Conservation (phyloP, 805 yeast species). For the Kluyveromyces siamensis region DNA sequence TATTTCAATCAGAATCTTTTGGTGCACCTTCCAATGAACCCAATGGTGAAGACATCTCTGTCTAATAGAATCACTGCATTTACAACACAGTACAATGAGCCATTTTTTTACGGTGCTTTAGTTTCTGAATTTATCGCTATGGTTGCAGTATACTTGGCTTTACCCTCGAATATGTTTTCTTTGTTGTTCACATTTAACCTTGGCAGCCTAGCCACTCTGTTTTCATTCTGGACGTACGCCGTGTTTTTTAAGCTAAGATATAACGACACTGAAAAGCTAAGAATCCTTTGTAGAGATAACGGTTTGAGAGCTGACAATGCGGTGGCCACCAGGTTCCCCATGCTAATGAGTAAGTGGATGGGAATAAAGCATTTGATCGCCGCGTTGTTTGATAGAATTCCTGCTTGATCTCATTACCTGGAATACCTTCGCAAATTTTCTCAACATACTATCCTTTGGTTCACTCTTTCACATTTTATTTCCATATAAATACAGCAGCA, state of each 20-base stretch:
- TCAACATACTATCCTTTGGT: not conserved
- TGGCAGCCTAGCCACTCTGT: conserved; percentile 26
- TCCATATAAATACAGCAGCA: not conserved
- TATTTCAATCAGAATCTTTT: conserved; percentile 48
- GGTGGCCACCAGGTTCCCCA: conserved; percentile 32
- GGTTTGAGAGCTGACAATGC: conserved; percentile 34
- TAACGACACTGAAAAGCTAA: conserved; percentile 46
- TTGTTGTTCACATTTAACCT: conserved; percentile 24
- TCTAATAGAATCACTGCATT: conserved; percentile 27
- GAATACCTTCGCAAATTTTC: not conserved
- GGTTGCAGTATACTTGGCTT: conserved; percentile 32
- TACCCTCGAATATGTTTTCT: conserved; percentile 33
- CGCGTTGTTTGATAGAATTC: conserved; percentile 8
- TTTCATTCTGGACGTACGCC: conserved; percentile 38
- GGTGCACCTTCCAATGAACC: conserved; percentile 37
- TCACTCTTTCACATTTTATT: not conserved
- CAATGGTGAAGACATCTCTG: conserved; percentile 18
- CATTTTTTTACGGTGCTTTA: conserved; percentile 36
- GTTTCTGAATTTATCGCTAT: conserved; percentile 38
- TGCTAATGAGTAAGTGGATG: conserved; percentile 16
- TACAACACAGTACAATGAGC: conserved; percentile 34
- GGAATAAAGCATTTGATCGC: conserved; percentile 12
- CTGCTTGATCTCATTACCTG: not conserved
- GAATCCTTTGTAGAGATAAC: conserved; percentile 38
- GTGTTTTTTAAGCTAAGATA: conserved; percentile 54